phyloP scores from a whole-genome alignment of 306 rosid genomes.

The Styphnolobium japonicum region DNA sequence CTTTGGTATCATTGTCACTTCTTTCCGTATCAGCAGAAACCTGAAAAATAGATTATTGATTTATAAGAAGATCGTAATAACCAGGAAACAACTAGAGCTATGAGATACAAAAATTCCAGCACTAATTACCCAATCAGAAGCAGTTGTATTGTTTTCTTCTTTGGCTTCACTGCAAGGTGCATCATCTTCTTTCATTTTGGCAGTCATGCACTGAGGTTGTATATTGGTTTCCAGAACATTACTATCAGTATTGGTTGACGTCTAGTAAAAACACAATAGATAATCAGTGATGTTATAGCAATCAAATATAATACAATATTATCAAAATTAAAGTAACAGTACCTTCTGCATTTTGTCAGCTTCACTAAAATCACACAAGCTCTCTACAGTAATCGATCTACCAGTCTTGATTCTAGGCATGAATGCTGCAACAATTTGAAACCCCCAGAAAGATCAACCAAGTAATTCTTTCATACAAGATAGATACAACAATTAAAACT shows the following conservation, averaged over 20 bases:
- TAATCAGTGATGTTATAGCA: background rate
- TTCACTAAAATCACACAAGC: slow-evolving; percentile 77
- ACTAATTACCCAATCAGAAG: slow-evolving; percentile 18
- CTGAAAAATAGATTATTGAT: slow-evolving; percentile 32
- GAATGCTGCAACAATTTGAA: slow-evolving; percentile 61
- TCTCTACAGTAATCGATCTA: slow-evolving; percentile 70
- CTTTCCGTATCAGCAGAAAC: slow-evolving; percentile 29
- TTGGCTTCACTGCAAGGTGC: slow-evolving; percentile 18
- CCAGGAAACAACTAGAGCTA: background rate
- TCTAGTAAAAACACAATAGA: slow-evolving; percentile 40
- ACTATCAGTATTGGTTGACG: slow-evolving; percentile 37
- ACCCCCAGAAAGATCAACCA: slow-evolving; percentile 19
- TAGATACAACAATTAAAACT: background rate
- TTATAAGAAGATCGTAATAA: background rate
- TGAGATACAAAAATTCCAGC: background rate
- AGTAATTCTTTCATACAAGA: background rate
- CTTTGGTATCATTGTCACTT: slow-evolving; percentile 14
- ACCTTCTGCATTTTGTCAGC: slow-evolving; percentile 69
- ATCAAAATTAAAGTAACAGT: slow-evolving; percentile 9
- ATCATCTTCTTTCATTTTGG: slow-evolving; percentile 31
- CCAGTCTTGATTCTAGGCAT: slow-evolving; percentile 85
- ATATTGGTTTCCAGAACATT: slow-evolving; percentile 26
- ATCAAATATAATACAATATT: background rate
- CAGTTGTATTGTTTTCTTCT: slow-evolving; percentile 27
- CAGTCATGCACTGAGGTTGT: slow-evolving; percentile 21